Conservation (phyloP, 768 basidiomycete species). For the Kwoniella sp. region DNA sequence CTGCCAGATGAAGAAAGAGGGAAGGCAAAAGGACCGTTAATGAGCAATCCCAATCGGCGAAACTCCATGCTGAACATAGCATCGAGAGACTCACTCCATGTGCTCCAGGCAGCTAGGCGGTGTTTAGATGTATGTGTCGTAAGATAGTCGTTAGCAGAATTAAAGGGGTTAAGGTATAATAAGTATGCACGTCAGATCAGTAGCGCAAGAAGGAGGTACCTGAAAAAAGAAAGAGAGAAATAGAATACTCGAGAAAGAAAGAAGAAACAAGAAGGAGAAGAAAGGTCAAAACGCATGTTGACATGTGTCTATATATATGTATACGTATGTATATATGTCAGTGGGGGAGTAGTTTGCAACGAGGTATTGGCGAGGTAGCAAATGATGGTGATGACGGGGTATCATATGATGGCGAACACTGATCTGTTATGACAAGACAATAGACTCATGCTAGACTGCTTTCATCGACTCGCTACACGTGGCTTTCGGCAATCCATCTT, state of each 20-base stretch:
- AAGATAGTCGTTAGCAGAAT: no score
- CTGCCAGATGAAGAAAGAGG: no score
- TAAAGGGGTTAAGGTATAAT: no score
- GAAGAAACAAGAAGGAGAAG: constrained; percentile 4
- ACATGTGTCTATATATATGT: background rate
- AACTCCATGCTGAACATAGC: no score
- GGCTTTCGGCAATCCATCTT: background rate
- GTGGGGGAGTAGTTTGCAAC: background rate
- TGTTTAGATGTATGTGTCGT: no score
- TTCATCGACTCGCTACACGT: background rate
- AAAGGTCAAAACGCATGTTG: background rate
- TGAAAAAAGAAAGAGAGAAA: background rate
- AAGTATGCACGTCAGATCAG: no score
- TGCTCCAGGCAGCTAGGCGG: background rate
- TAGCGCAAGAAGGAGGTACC: background rate
- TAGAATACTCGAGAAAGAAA: constrained; percentile 1
- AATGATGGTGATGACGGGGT: background rate
- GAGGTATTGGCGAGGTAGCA: background rate
- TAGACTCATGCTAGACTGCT: no score
- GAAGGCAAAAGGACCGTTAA: background rate
- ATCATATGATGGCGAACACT: background rate
- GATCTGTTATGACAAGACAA: background rate
- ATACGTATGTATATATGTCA: no score
- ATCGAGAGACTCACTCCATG: background rate
- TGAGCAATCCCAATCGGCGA: no score